A percentile compares a stretch with the other conserved stretches of the same genome.
Conservation (phyloP, 2,329 filamentous ascomycete genomes). For the Arthroderma sp. region DNA sequence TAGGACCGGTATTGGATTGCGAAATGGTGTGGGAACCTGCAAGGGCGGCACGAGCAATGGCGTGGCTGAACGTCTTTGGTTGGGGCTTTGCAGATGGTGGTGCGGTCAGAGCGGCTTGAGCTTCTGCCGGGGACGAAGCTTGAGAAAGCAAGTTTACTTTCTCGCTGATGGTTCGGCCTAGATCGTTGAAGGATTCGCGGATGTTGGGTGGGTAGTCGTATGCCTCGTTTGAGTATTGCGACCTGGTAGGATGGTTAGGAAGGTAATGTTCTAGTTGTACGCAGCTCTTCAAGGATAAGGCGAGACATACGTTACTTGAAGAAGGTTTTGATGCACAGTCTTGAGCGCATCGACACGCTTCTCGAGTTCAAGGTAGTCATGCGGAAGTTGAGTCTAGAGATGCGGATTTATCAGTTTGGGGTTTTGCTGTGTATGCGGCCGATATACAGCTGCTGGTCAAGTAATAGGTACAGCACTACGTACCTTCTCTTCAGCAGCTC, state of each 20-base stretch:
- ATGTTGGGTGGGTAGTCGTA: slow-evolving; percentile 96
- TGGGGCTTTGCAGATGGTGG: slow-evolving; percentile 85
- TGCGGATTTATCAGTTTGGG: background rate
- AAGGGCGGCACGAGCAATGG: slow-evolving; percentile 79
- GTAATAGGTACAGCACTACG: slow-evolving; percentile 4
- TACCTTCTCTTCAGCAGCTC: slow-evolving; percentile 88
- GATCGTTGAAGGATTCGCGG: slow-evolving; percentile 92
- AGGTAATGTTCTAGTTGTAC: background rate
- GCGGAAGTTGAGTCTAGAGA: slow-evolving; percentile 75
- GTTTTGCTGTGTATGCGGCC: background rate
- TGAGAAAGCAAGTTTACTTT: slow-evolving; percentile 84
- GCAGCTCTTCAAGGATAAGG: slow-evolving; percentile 1
- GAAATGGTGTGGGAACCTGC: slow-evolving; percentile 75
- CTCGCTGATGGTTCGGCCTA: slow-evolving; percentile 88
- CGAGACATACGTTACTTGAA: slow-evolving; percentile 67
- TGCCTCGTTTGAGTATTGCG: slow-evolving; percentile 79
- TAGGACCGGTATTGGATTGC: slow-evolving; percentile 62
- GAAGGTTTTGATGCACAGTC: slow-evolving; percentile 91
- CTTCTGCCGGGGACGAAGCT: slow-evolving; percentile 76
- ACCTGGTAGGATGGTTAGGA: slow-evolving; percentile 37
- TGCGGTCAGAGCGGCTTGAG: slow-evolving; percentile 83
- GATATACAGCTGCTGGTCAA: background rate
- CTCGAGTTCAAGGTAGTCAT: slow-evolving; percentile 96
- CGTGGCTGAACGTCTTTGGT: slow-evolving; percentile 97
- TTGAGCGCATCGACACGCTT: slow-evolving; percentile 97